Conservation (phyloP, 805 yeast genomes). For the Spathaspora gorwiae region DNA sequence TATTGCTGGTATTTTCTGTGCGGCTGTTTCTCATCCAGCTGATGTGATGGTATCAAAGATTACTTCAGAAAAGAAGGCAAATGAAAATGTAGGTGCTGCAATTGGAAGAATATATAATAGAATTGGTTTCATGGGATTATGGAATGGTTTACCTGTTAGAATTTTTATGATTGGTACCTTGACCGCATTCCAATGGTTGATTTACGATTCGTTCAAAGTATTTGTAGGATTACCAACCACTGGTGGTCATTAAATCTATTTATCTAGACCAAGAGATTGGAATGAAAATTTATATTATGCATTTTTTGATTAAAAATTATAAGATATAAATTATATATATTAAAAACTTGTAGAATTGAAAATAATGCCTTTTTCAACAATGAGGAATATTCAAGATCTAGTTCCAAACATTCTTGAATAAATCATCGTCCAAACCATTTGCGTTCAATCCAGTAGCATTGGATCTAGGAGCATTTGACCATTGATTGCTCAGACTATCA, state of each 20-base stretch:
- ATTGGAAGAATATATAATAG: constrained; percentile 67
- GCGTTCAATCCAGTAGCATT: constrained; percentile 1
- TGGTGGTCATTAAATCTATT: constrained; percentile 40
- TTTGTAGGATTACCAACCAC: constrained; percentile 92
- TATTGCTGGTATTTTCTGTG: constrained; percentile 96
- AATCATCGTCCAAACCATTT: constrained; percentile 49
- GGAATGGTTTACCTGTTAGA: constrained; percentile 94
- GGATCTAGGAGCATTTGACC: neutral
- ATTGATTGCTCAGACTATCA: neutral
- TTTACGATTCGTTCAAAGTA: constrained; percentile 95
- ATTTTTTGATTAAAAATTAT: too few species aligned
- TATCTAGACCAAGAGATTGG: too few species aligned
- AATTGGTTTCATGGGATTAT: constrained; percentile 86
- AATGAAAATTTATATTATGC: too few species aligned
- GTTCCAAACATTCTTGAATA: constrained; percentile 68
- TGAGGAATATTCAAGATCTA: constrained; percentile 12
- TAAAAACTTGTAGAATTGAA: too few species aligned
- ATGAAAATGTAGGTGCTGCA: constrained; percentile 65
- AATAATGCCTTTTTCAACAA: too few species aligned
- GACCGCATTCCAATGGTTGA: constrained; percentile 95
- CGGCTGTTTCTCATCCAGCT: constrained; percentile 96
- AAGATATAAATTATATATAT: too few species aligned
- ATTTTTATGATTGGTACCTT: constrained; percentile 96
- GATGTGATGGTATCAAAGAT: constrained; percentile 96
- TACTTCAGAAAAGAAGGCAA: constrained; percentile 63